Evolutionary conservation across 2,329 filamentous ascomycete species (phyloP).

Genomic region (Penicillium sp.): DNA sequence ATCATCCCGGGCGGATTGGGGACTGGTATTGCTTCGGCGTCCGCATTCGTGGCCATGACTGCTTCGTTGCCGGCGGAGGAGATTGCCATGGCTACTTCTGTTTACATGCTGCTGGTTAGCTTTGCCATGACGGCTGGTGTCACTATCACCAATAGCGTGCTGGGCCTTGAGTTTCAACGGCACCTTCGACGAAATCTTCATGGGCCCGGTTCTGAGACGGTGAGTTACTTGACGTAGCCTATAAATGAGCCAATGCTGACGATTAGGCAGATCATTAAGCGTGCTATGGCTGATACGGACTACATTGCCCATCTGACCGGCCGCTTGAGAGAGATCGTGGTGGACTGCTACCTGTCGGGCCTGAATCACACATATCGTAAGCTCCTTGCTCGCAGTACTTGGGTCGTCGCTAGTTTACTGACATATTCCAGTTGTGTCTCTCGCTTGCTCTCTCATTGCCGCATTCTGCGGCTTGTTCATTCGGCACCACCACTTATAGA

Average conservation of each 20-base stretch:
- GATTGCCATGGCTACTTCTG: constrained; percentile 53
- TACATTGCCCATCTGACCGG: constrained; percentile 40
- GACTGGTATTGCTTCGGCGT: constrained; percentile 49
- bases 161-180: constrained; percentile 37
- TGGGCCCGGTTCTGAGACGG: constrained; percentile 28
- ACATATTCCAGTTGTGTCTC: constrained; percentile 14
- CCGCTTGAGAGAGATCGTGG: constrained; percentile 27
- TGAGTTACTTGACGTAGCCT: not conserved
- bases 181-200: constrained; percentile 35
- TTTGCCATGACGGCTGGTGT: constrained; percentile 46
- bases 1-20: constrained; percentile 61
- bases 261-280: constrained; percentile 42
- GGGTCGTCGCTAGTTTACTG: not conserved
- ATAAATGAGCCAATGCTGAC: not conserved
- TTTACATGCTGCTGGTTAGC: constrained; percentile 49
- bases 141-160: constrained; percentile 40
- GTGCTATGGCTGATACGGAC: constrained; percentile 42
- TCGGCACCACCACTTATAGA: constrained; percentile 19
- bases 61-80: constrained; percentile 48
- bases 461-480: constrained; percentile 23
- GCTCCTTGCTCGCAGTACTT: not conserved
- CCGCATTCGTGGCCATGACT: constrained; percentile 54
- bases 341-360: constrained; percentile 30
- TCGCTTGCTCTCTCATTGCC: constrained; percentile 20
- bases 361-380: constrained; percentile 33